A percentile compares a stretch with the other conserved stretches of the same genome.
phyloP scores from a whole-genome alignment of 176 grass and related monocot species.

The Puccinellia tenuiflora region DNA sequence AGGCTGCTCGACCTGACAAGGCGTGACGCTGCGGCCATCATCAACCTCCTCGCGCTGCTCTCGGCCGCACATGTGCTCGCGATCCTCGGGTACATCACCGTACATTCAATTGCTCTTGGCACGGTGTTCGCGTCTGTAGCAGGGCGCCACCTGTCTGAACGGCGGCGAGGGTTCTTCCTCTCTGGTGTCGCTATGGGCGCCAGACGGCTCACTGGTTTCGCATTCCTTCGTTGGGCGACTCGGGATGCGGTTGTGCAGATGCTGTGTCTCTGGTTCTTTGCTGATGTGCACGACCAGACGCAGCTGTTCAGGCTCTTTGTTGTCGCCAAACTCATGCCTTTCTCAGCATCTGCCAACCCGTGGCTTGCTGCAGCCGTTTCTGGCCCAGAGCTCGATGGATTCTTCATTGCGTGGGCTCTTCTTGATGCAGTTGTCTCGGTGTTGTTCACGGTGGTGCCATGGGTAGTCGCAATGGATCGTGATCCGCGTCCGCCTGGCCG shows the following conservation, averaged over 20 bases:
- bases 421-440: constrained; percentile 74
- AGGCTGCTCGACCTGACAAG: constrained; percentile 53
- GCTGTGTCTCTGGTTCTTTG: constrained; percentile 79
- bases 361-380: constrained; percentile 40
- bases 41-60: constrained; percentile 67
- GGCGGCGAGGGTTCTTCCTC: constrained; percentile 33
- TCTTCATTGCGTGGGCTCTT: constrained; percentile 73
- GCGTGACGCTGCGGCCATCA: constrained; percentile 47
- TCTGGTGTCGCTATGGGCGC: constrained; percentile 37
- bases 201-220: constrained; percentile 50
- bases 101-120: constrained; percentile 62
- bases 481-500: constrained; percentile 50
- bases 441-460: constrained; percentile 82
- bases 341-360: constrained; percentile 56
- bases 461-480: constrained; percentile 84
- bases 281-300: constrained; percentile 67
- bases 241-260: constrained; percentile 75
- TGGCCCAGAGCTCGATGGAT: constrained; percentile 50
- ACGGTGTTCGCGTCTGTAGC: constrained; percentile 54
- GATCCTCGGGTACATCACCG: constrained; percentile 60
- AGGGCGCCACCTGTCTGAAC: constrained; percentile 38
- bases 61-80: constrained; percentile 64
- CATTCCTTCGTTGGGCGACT: constrained; percentile 75
- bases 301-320: constrained; percentile 85
- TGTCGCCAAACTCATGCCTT: constrained; percentile 73